Evolutionary conservation across 441 rosid species (phyloP).

Genomic region (Flueggea neowawraea): DNA sequence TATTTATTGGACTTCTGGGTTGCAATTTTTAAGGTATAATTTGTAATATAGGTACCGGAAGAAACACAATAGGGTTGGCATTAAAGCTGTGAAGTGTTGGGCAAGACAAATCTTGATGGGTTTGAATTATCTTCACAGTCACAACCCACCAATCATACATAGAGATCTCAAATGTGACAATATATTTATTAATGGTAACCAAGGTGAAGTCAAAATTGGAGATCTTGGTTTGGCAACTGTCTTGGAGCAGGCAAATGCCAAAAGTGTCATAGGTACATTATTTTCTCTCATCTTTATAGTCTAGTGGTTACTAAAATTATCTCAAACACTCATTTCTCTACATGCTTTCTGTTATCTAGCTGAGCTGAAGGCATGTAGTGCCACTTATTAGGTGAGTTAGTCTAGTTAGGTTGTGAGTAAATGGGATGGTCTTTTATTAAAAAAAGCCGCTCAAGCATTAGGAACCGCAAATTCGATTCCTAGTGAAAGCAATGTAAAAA

Average conservation of each 20-base stretch:
- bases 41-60: slow-evolving; percentile 40
- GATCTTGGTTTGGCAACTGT: slow-evolving; percentile 80
- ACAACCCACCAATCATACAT: slow-evolving; percentile 54
- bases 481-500: too few species aligned
- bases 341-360: too few species aligned
- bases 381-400: too few species aligned
- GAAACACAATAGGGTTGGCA: slow-evolving; percentile 58
- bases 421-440: too few species aligned
- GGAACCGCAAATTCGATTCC: too few species aligned
- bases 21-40: not conserved
- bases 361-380: too few species aligned
- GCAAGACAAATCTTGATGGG: slow-evolving; percentile 62
- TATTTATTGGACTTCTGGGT: not conserved
- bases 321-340: too few species aligned
- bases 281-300: too few species aligned
- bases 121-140: slow-evolving; percentile 51
- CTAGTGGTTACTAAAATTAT: too few species aligned
- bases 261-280: slow-evolving; percentile 48
- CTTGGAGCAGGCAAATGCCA: slow-evolving; percentile 64
- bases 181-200: slow-evolving; percentile 65
- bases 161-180: slow-evolving; percentile 76
- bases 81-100: slow-evolving; percentile 75
- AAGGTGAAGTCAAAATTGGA: slow-evolving; percentile 68
- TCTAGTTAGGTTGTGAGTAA: too few species aligned
- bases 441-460: too few species aligned